Evolutionary conservation across 345 rosid genomes (phyloP).

Genomic region (Murraya koenigii): DNA sequence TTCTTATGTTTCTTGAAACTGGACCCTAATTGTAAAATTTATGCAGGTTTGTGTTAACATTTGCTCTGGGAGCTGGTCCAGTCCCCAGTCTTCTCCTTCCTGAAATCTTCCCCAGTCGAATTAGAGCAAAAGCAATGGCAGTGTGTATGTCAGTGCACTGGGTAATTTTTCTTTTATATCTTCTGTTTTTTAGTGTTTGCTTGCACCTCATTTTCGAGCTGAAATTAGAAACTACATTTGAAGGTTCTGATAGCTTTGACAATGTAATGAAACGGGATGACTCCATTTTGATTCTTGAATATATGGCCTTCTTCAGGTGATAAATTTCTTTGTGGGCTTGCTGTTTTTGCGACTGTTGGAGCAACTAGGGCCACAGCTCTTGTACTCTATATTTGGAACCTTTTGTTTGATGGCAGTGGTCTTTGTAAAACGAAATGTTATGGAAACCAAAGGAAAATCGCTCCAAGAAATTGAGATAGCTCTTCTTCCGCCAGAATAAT

Average conservation of each 20-base stretch:
- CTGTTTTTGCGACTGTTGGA: conserved; percentile 82
- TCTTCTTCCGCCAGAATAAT: conserved; percentile 59
- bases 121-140: conserved; percentile 97
- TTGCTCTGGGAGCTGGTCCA: conserved; percentile 97
- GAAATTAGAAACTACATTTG: neutral
- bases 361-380: conserved; percentile 70
- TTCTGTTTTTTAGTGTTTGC: neutral
- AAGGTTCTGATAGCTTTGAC: neutral
- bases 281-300: neutral
- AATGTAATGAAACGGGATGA: neutral
- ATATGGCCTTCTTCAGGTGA: conserved; percentile 43
- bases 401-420: conserved; percentile 80
- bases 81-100: conserved; percentile 95
- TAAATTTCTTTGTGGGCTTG: conserved; percentile 96
- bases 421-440: conserved; percentile 77
- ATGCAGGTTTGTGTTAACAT: conserved; percentile 86
- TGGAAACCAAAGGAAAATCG: conserved; percentile 95
- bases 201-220: neutral
- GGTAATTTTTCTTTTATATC: conserved; percentile 47
- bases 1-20: conserved; percentile 5
- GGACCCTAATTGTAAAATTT: conserved; percentile 13
- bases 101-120: conserved; percentile 86
- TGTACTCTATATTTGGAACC: conserved; percentile 74
- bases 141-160: conserved; percentile 96
- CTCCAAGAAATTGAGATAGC: conserved; percentile 98